Conservation (phyloP, 2,329 filamentous ascomycete species). For the Metarhizium brunneum region DNA sequence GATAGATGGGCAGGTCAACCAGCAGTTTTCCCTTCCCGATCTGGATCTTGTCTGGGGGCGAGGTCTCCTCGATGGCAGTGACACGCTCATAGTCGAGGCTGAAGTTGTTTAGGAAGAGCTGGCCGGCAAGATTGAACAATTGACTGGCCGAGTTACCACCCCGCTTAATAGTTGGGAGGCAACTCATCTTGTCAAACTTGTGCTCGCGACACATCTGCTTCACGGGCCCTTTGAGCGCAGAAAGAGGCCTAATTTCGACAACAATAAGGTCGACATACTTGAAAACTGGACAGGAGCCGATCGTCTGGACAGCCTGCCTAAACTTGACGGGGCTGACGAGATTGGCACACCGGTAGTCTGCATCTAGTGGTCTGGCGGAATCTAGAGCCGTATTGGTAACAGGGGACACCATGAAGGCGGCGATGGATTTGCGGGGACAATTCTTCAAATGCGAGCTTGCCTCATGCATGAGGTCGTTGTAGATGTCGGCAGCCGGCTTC, state of each 20-base stretch:
- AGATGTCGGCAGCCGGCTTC: constrained; percentile 4
- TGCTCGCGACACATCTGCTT: constrained; percentile 31
- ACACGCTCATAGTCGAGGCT: neutral
- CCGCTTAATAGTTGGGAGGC: neutral
- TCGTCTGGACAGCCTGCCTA: neutral
- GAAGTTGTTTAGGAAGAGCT: neutral
- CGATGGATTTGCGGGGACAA: neutral
- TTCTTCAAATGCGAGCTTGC: neutral
- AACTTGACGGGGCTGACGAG: constrained; percentile 2
- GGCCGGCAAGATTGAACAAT: neutral
- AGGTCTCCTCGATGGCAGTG: neutral
- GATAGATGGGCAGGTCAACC: neutral
- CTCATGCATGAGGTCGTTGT: constrained; percentile 1
- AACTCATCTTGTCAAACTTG: neutral
- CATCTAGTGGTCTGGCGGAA: neutral
- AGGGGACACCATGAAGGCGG: neutral
- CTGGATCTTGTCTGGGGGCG: too few species aligned
- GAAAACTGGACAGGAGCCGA: neutral
- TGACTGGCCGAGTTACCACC: constrained; percentile 19
- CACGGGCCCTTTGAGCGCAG: constrained; percentile 36
- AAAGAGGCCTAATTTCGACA: constrained; percentile 37
- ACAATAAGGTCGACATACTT: constrained; percentile 19
- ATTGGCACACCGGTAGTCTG: constrained; percentile 1
- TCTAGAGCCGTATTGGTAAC: constrained; percentile 16
- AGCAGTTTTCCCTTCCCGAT: too few species aligned